These are phyloP conservation scores for Claviceps paspali DNA, from an alignment of 2,329 filamentous ascomycete genomes.

Conservation along the genomic window DNA sequence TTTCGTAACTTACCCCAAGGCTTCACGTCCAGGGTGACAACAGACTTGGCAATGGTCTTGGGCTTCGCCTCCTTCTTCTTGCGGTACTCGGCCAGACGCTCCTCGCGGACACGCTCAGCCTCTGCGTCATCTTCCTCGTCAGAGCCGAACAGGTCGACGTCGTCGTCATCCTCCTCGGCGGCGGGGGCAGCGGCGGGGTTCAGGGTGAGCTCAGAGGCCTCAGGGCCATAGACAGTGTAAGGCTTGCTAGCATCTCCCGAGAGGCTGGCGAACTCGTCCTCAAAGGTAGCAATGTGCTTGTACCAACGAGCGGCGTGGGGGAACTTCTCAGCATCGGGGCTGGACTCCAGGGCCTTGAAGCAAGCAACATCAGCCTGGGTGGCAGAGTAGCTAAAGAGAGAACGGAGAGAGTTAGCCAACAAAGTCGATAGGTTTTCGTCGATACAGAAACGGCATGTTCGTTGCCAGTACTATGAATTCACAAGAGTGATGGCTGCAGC, in stretches of 20 bases:
- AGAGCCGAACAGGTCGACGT: conserved; percentile 85
- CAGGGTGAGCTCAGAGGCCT: conserved; percentile 57
- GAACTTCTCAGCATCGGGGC: conserved; percentile 73
- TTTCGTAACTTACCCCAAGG: conserved; percentile 63
- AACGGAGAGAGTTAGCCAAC: background rate
- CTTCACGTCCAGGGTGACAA: conserved; percentile 94
- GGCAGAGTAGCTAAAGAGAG: conserved; percentile 36
- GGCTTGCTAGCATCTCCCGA: conserved; percentile 82
- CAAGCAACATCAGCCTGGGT: conserved; percentile 92
- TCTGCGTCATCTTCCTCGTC: conserved; percentile 89
- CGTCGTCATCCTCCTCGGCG: conserved; percentile 53
- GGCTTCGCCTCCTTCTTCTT: conserved; percentile 93
- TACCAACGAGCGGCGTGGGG: conserved; percentile 94
- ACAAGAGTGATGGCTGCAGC: background rate
- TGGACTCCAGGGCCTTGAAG: conserved; percentile 73
- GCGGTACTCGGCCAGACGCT: conserved; percentile 83
- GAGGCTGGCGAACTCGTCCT: conserved; percentile 82
- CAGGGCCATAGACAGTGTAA: conserved; percentile 83
- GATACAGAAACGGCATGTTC: background rate
- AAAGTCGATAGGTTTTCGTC: background rate
- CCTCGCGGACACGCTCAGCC: conserved; percentile 69
- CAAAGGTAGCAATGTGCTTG: conserved; percentile 91
- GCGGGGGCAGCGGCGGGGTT: conserved; percentile 70
- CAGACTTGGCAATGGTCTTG: conserved; percentile 88
- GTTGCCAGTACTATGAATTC: background rate